Percentiles rank a stretch among this genome's conserved stretches.
Evolutionary conservation across 129 eudicot genomes (phyloP).

Genomic region (Mikania micrantha): DNA sequence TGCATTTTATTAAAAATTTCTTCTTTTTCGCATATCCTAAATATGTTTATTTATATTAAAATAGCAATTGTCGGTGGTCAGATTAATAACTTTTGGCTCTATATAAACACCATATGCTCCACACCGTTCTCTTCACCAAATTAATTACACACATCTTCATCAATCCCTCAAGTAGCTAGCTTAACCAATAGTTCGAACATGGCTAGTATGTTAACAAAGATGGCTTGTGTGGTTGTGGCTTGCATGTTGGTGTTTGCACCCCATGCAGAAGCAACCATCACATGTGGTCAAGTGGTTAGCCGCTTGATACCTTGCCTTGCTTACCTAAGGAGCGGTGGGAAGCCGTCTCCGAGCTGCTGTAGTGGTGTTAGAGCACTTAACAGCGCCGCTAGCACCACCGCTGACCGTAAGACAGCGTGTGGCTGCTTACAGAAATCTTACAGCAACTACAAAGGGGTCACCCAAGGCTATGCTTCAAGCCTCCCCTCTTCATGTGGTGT

Average conservation of each 20-base stretch:
- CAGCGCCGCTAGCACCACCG: constrained; percentile 24
- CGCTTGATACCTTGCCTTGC: constrained; percentile 22
- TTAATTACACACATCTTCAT: not conserved
- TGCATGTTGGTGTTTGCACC: constrained; percentile 41
- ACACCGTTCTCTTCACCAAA: constrained; percentile 20
- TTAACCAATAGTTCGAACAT: not conserved
- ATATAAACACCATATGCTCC: constrained; percentile 19
- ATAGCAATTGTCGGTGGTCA: not conserved
- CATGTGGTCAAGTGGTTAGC: constrained; percentile 17
- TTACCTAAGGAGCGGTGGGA: constrained; percentile 8
- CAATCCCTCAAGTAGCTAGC: not conserved
- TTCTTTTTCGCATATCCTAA: too few species aligned
- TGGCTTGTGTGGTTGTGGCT: constrained; percentile 27
- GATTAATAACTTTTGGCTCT: constrained; percentile 7
- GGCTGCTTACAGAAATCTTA: constrained; percentile 22
- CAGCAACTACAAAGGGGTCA: not conserved
- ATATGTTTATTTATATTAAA: not conserved
- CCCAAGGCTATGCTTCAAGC: constrained; percentile 13
- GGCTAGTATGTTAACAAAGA: constrained; percentile 24
- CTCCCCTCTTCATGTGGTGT: constrained; percentile 45
- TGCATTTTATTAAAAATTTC: too few species aligned
- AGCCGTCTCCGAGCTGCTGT: constrained; percentile 16
- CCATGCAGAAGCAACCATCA: constrained; percentile 27
- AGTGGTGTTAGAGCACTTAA: constrained; percentile 31
- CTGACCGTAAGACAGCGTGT: constrained; percentile 26